Base-by-base conservation (phyloP, 331 rosid species). In the Erythrophleum ivorense region DNA sequence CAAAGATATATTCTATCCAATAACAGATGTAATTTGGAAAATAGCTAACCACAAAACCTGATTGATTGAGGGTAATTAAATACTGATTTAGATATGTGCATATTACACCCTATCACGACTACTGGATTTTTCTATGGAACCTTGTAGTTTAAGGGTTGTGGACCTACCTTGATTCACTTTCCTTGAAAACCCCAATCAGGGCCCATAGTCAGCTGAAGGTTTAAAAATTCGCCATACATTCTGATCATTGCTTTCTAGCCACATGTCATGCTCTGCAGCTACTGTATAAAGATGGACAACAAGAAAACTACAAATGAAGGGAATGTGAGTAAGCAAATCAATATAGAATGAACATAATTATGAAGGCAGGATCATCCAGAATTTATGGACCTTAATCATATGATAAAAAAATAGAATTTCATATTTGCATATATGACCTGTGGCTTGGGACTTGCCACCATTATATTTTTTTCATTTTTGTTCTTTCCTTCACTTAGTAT, bases 101-200 rank as follows among this genome's bases (percentile, higher is more conserved):
- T 12, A 75, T 57, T 71, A 76, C 43, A 40, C 73, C 38, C 59
- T 45, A 72, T 83, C 81, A 65, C 70, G 73, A 83, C 77, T 79
- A 66, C 73, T 80, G 75, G 60, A 58, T 71, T 82, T 24, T 75
- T 62, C 77, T n/a, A 64, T 46, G 70, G 48, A 86, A 70, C 64
- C 88, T 70, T 78, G 82, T 19, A 7, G 79, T 49, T 63, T 34
- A 85, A 85, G 88, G 52, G 68, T 86, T 65, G 75, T 83, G 87
- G 81, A 71, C 83, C 89, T 31, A 76, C 76, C 62, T 76, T 77
- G n/a, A 76, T 77, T 71, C 80, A 14, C 81, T 65, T 40, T 57
- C 55, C 63, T 49, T 3, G 34, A 77, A 83, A 80, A 76, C 76
- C 78, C 59, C 48, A 65, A 65, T 1, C 41, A 57, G 85, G 80